Evolutionary conservation across 1,139 yeast species (phyloP).

Genomic region (Geotrichum bryndzae): DNA sequence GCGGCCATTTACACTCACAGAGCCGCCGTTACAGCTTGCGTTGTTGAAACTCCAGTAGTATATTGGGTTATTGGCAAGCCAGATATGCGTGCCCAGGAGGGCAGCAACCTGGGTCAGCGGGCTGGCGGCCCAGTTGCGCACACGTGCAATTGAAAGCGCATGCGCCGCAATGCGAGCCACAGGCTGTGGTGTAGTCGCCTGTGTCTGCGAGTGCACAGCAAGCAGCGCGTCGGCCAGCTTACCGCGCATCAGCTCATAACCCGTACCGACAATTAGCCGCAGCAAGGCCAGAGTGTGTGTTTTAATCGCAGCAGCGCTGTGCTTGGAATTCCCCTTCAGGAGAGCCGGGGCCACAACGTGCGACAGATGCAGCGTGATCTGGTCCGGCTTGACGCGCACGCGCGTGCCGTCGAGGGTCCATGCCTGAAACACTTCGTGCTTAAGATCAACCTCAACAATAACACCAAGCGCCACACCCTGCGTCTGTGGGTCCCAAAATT

Average conservation of each 20-base stretch:
- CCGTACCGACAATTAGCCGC: conserved; percentile 7
- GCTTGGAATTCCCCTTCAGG: background rate
- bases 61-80: conserved; percentile 13
- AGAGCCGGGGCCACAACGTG: background rate
- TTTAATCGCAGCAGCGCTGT: background rate
- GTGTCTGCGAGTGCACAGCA: conserved; percentile 12
- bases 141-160: conserved; percentile 10
- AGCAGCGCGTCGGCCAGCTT: conserved; percentile 8
- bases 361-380: conserved; percentile 8
- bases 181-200: conserved; percentile 6
- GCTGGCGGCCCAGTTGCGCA: background rate
- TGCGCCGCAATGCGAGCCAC: conserved; percentile 7
- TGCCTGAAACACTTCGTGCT: background rate
- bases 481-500: background rate
- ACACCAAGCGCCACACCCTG: conserved; percentile 1
- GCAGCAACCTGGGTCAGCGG: conserved; percentile 7
- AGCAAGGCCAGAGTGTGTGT: conserved; percentile 2
- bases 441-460: background rate
- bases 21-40: background rate
- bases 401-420: conserved; percentile 2
- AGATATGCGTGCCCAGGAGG: conserved; percentile 15
- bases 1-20: background rate
- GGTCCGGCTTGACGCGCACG: background rate
- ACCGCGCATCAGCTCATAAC: conserved; percentile 2
- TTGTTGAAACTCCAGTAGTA: conserved; percentile 12